These are phyloP conservation scores for Musa schizocarpa DNA, from an alignment of 176 grass and related monocot species.

Conservation along the genomic window DNA sequence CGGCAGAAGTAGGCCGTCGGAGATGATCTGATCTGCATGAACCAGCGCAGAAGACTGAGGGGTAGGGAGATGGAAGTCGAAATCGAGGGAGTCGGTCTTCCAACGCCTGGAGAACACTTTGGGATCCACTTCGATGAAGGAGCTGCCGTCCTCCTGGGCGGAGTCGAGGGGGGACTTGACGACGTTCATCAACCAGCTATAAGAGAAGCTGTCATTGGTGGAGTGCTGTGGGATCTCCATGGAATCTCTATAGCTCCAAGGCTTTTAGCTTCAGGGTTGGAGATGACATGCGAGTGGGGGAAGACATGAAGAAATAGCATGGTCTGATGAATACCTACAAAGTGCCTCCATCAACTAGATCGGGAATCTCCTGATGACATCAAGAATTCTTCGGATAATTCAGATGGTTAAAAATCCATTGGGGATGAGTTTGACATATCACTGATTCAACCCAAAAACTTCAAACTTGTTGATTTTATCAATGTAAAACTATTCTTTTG, in stretches of 20 bases:
- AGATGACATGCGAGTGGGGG: too few species aligned
- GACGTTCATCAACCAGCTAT: slow-evolving; percentile 34
- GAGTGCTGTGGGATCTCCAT: slow-evolving; percentile 23
- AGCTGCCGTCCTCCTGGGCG: not conserved
- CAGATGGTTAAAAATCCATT: too few species aligned
- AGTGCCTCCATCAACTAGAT: too few species aligned
- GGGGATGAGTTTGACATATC: too few species aligned
- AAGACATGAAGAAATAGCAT: too few species aligned
- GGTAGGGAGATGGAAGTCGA: slow-evolving; percentile 1
- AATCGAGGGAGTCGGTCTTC: slow-evolving; percentile 20
- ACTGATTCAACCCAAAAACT: too few species aligned
- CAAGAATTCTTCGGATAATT: too few species aligned
- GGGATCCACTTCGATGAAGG: slow-evolving; percentile 7
- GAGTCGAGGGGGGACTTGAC: not conserved
- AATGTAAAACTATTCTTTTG: too few species aligned
- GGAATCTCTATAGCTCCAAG: not conserved
- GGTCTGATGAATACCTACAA: too few species aligned
- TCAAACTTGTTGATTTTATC: too few species aligned
- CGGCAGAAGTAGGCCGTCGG: slow-evolving; percentile 40
- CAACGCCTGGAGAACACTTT: not conserved
- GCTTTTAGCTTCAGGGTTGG: too few species aligned
- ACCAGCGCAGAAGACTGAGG: slow-evolving; percentile 9
- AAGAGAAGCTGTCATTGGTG: slow-evolving; percentile 41
- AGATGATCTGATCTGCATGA: slow-evolving; percentile 40
- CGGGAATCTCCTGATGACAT: too few species aligned